phyloP scores from a whole-genome alignment of 768 basidiomycete genomes.

The Boletus vermiculosoides region DNA sequence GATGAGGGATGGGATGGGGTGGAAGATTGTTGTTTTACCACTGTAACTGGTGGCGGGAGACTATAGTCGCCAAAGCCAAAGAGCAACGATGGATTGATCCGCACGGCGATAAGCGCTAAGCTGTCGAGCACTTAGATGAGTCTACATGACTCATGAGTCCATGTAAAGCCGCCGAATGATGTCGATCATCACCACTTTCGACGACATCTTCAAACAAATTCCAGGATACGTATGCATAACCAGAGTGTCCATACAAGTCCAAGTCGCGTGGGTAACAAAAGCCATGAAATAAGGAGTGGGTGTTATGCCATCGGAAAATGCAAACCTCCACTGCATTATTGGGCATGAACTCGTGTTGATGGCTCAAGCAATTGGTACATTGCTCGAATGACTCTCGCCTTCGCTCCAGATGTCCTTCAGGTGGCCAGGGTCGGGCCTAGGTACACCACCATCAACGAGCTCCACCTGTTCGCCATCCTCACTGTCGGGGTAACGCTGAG shows the following conservation, averaged over 20 bases:
- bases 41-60: too few relatives aligned
- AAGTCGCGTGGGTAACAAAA: background rate
- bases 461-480: conserved; percentile 27
- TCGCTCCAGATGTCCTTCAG: conserved; percentile 32
- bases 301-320: background rate
- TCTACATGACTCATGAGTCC: background rate
- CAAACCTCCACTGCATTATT: background rate
- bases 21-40: too few relatives aligned
- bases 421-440: conserved; percentile 6
- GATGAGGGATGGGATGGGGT: background rate
- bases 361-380: conserved; percentile 15
- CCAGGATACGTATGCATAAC: background rate
- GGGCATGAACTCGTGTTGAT: background rate
- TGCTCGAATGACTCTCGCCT: conserved; percentile 26
- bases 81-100: background rate
- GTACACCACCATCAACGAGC: conserved; percentile 20
- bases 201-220: background rate
- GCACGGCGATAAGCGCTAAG: background rate
- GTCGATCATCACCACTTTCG: background rate
- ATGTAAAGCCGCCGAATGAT: background rate
- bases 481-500: conserved; percentile 13
- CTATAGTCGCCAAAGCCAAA: too few relatives aligned
- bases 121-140: background rate
- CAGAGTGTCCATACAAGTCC: background rate
- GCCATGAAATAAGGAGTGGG: background rate